Evolutionary conservation across 2,329 filamentous ascomycete species (phyloP).

Genomic region (Pseudogymnoascus sp.): DNA sequence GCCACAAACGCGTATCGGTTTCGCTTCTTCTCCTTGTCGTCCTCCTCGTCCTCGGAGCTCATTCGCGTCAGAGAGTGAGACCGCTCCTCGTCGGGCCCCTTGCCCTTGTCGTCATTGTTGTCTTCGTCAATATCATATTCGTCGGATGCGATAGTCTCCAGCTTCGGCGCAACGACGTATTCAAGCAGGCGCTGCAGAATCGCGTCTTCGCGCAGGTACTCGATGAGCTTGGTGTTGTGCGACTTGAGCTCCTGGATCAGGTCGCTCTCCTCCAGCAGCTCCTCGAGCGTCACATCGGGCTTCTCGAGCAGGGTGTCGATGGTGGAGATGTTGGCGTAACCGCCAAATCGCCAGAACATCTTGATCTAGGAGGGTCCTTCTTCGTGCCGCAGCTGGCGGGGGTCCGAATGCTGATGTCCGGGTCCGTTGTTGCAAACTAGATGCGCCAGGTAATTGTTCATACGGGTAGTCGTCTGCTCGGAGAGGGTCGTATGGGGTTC

Average conservation of each 20-base stretch:
- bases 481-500: slow-evolving; percentile 1
- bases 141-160: slow-evolving; percentile 46
- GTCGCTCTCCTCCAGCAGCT: slow-evolving; percentile 91
- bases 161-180: slow-evolving; percentile 79
- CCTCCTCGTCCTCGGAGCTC: slow-evolving; percentile 44
- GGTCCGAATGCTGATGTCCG: slow-evolving; percentile 17
- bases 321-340: slow-evolving; percentile 93
- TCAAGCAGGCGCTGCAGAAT: slow-evolving; percentile 78
- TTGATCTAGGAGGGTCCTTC: slow-evolving; percentile 37
- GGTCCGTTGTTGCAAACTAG: slow-evolving; percentile 16
- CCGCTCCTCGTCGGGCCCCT: slow-evolving; percentile 30
- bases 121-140: slow-evolving; percentile 44
- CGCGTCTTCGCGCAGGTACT: slow-evolving; percentile 83
- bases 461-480: slow-evolving; percentile 20
- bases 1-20: slow-evolving; percentile 91
- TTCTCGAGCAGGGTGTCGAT: slow-evolving; percentile 97
- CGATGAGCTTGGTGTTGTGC: slow-evolving; percentile 94
- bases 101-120: slow-evolving; percentile 38
- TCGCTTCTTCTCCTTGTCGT: slow-evolving; percentile 81
- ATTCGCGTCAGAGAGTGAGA: slow-evolving; percentile 45
- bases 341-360: slow-evolving; percentile 99
- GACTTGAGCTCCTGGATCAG: slow-evolving; percentile 96
- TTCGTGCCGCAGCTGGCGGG: slow-evolving; percentile 21
- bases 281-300: slow-evolving; percentile 86
- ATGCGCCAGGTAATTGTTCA: slow-evolving; percentile 21